Percentiles rank a stretch among this genome's conserved stretches.
Evolutionary conservation across 768 basidiomycete species (phyloP).

Genomic region (Russula lepida): DNA sequence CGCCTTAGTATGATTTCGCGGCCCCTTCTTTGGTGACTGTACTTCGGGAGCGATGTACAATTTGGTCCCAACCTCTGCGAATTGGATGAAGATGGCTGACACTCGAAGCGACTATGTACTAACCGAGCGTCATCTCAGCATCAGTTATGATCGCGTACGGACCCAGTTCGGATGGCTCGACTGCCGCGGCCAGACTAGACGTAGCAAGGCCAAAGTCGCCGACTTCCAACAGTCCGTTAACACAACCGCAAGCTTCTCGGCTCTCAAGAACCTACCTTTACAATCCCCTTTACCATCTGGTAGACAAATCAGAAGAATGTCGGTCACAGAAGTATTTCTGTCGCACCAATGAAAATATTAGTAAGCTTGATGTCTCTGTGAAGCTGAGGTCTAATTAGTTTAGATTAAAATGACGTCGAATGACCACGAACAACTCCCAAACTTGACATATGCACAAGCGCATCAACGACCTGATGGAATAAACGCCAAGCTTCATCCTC

Average conservation of each 20-base stretch:
- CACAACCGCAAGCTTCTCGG: not conserved
- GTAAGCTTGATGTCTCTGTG: constrained; percentile 88
- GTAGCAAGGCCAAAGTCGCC: constrained; percentile 93
- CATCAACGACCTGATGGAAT: constrained; percentile 85
- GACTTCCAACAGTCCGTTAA: constrained; percentile 36
- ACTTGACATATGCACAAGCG: constrained; percentile 81
- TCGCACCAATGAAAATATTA: constrained; percentile 86
- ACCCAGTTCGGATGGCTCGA: constrained; percentile 63
- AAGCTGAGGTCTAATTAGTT: constrained; percentile 32
- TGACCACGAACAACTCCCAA: constrained; percentile 62
- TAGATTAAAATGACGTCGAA: not conserved
- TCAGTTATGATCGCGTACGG: constrained; percentile 39
- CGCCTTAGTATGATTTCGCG: constrained; percentile 78
- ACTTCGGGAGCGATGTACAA: constrained; percentile 94
- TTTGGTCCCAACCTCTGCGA: constrained; percentile 76
- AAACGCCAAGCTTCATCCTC: constrained; percentile 87
- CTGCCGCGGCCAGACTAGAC: constrained; percentile 66
- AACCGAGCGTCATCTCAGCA: constrained; percentile 70
- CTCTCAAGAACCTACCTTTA: constrained; percentile 42
- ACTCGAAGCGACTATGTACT: constrained; percentile 10
- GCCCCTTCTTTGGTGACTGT: constrained; percentile 46
- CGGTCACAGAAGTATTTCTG: not conserved
- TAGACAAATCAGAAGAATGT: not conserved
- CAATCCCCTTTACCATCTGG: constrained; percentile 75
- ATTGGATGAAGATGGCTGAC: not conserved